phyloP scores from a whole-genome alignment of 495 filamentous ascomycete species.

The Hyphodiscus hymeniophilus region DNA sequence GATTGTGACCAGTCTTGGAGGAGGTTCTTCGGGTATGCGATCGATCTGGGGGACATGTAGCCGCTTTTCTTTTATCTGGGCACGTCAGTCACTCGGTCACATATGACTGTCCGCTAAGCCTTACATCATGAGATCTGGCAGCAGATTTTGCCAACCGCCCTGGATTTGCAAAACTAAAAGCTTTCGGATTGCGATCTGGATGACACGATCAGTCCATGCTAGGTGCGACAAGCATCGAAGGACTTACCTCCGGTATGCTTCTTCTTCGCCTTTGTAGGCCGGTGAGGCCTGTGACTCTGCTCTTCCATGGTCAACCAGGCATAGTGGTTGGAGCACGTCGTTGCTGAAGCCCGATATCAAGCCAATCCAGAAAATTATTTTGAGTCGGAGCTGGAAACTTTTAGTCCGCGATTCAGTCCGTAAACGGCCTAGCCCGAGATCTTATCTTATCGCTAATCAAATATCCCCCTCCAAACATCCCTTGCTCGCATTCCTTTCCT shows the following conservation, averaged over 20 bases:
- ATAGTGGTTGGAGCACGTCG: neutral
- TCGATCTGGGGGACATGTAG: constrained; percentile 94
- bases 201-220: neutral
- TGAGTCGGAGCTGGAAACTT: neutral
- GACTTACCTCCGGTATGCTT: constrained; percentile 46
- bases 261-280: constrained; percentile 88
- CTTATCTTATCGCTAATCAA: constrained; percentile 3
- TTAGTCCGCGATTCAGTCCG: no score
- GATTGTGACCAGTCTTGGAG: constrained; percentile 82
- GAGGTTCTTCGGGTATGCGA: constrained; percentile 90
- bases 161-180: constrained; percentile 79
- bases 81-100: neutral
- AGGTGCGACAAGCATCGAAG: neutral
- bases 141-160: constrained; percentile 78
- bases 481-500: no score
- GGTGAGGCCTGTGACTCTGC: constrained; percentile 79
- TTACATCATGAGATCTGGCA: constrained; percentile 84
- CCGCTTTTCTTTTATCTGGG: constrained; percentile 84
- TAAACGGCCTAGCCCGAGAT: neutral
- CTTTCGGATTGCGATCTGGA: constrained; percentile 77
- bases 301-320: constrained; percentile 52
- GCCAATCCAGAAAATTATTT: neutral
- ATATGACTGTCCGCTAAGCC: neutral
- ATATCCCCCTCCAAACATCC: no score
- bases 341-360: no score